phyloP scores from a whole-genome alignment of 225 moss, liverwort and hornwort species.

The Thuidium tamariscinum region DNA sequence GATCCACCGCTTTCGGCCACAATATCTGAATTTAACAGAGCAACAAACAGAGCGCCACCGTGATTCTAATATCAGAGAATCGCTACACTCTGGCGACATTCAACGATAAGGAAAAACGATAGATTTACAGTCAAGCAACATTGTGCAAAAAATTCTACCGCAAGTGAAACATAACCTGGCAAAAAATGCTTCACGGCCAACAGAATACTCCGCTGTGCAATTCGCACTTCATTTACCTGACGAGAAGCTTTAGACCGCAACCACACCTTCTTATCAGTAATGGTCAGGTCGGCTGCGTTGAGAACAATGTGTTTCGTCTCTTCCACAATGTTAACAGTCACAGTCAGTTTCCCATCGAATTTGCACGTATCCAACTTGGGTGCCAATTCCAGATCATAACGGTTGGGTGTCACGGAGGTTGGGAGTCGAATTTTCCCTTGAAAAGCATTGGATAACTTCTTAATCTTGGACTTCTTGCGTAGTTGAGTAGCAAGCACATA shows the following conservation, averaged over 20 bases:
- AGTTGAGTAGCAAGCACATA: constrained; percentile 28
- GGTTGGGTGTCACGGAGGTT: constrained; percentile 27
- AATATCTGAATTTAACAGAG: constrained; percentile 22
- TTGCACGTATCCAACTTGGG: constrained; percentile 59
- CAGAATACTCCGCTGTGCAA: not conserved
- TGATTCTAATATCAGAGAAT: not conserved
- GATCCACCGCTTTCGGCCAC: constrained; percentile 50
- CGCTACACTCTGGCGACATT: not conserved
- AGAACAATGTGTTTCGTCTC: constrained; percentile 55
- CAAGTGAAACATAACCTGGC: not conserved
- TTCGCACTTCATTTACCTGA: constrained; percentile 17
- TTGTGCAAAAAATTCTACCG: not conserved
- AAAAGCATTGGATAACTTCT: constrained; percentile 9
- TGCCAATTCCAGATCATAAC: constrained; percentile 59
- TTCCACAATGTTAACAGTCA: constrained; percentile 34
- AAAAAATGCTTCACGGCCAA: not conserved
- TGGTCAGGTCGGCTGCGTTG: constrained; percentile 51
- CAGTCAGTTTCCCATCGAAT: constrained; percentile 51
- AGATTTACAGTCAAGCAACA: not conserved
- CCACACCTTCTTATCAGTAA: constrained; percentile 49
- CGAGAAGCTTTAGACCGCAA: constrained; percentile 36
- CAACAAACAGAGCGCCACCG: not conserved
- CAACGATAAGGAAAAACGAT: not conserved
- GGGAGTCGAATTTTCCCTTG: constrained; percentile 51
- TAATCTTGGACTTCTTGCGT: constrained; percentile 31